Evolutionary conservation across 495 filamentous ascomycete species (phyloP).

Genomic region (Penicillium silybi): DNA sequence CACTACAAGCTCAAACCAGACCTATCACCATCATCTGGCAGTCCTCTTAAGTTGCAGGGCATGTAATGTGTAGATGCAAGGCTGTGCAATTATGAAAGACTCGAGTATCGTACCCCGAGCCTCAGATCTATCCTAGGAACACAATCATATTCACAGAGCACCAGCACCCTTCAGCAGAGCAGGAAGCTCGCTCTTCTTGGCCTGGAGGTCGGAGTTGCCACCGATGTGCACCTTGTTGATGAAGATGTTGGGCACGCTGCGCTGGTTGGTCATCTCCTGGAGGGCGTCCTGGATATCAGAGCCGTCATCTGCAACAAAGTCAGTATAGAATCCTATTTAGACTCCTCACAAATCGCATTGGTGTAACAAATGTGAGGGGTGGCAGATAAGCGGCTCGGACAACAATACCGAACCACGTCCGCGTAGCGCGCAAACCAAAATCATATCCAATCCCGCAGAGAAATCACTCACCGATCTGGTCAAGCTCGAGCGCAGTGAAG

Average conservation of each 20-base stretch:
- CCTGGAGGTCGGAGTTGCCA: constrained; percentile 92
- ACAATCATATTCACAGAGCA: constrained; percentile 48
- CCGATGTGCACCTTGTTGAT: constrained; percentile 89
- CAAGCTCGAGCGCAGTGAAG: constrained; percentile 73
- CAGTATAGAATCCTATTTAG: not conserved
- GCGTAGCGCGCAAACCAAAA: not conserved
- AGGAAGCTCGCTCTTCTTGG: constrained; percentile 52
- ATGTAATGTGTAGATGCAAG: not conserved
- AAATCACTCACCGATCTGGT: constrained; percentile 64
- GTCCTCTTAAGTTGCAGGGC: not conserved
- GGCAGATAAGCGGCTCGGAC: not conserved
- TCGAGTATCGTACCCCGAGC: not conserved
- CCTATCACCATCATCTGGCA: not conserved
- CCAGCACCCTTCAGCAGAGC: constrained; percentile 61
- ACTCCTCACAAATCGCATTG: not conserved
- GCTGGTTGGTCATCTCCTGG: constrained; percentile 71
- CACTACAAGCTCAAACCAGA: not conserved
- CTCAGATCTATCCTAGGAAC: not conserved
- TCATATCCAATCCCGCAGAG: not conserved
- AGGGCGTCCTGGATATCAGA: constrained; percentile 79
- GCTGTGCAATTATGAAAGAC: constrained; percentile 4
- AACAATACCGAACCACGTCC: not conserved
- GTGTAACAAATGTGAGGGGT: not conserved
- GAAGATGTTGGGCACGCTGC: constrained; percentile 92
- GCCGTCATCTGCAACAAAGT: constrained; percentile 60